These are phyloP conservation scores for Combretum micranthum DNA, from an alignment of 345 rosid genomes.

Conservation along the genomic window DNA sequence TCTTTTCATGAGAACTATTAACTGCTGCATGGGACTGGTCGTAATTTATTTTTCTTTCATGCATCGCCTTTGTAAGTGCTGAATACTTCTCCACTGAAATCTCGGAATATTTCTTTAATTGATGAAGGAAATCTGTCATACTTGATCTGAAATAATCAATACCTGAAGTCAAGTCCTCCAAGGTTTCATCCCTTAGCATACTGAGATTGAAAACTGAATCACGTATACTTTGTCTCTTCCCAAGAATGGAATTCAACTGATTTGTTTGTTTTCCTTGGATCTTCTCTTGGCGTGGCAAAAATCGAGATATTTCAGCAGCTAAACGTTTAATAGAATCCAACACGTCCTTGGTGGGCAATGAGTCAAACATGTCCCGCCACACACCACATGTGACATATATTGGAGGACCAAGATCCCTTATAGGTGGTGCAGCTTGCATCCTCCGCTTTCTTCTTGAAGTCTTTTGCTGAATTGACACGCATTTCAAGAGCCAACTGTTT, in stretches of 20 bases:
- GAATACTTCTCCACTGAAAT: slow-evolving; percentile 44
- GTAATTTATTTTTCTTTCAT: slow-evolving; percentile 31
- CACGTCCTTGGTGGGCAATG: slow-evolving; percentile 50
- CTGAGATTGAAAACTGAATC: slow-evolving; percentile 23
- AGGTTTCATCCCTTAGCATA: slow-evolving; percentile 40
- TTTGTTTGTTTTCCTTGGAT: slow-evolving; percentile 37
- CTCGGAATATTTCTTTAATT: slow-evolving; percentile 46
- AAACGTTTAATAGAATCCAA: slow-evolving; percentile 52
- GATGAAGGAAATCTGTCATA: slow-evolving; percentile 45
- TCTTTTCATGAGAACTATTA: too few species aligned
- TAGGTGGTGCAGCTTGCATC: slow-evolving; percentile 5
- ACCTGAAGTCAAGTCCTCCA: slow-evolving; percentile 48
- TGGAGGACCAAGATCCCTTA: slow-evolving; percentile 58
- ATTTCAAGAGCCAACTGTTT: slow-evolving; percentile 65
- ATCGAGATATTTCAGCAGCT: slow-evolving; percentile 48
- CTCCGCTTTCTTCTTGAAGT: slow-evolving; percentile 32
- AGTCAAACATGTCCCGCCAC: slow-evolving; percentile 60
- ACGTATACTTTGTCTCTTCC: slow-evolving; percentile 29
- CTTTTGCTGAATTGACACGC: slow-evolving; percentile 32
- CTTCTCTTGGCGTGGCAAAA: slow-evolving; percentile 76
- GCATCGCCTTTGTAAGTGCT: slow-evolving; percentile 40
- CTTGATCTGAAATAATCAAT: slow-evolving; percentile 47
- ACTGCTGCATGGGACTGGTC: slow-evolving; percentile 21
- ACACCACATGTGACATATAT: slow-evolving; percentile 59
- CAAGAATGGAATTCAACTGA: slow-evolving; percentile 9